These are phyloP conservation scores for Agastache rugosa DNA, from an alignment of 257 asterid species.

Conservation along the genomic window DNA sequence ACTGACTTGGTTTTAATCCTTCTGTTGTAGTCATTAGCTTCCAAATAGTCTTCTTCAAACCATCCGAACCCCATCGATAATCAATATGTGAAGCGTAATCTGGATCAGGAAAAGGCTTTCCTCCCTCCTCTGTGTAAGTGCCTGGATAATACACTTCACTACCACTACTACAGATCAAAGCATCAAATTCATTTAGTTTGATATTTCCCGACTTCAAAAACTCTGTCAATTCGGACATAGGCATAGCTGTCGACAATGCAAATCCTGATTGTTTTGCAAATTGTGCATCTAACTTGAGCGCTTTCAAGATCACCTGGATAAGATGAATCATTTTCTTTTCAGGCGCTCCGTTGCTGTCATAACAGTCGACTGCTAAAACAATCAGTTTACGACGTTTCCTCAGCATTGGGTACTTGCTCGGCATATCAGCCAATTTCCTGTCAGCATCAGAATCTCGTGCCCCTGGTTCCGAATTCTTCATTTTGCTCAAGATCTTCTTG, in stretches of 20 bases:
- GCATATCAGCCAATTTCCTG: constrained; percentile 43
- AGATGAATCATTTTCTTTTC: constrained; percentile 60
- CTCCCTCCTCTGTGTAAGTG: constrained; percentile 53
- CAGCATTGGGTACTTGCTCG: constrained; percentile 72
- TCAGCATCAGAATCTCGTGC: constrained; percentile 45
- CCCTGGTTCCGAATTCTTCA: constrained; percentile 57
- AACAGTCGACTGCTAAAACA: constrained; percentile 81
- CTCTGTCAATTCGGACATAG: constrained; percentile 55
- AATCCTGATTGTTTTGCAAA: constrained; percentile 61
- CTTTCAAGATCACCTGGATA: constrained; percentile 61
- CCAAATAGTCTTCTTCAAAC: constrained; percentile 79
- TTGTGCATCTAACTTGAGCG: constrained; percentile 60
- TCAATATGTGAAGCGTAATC: constrained; percentile 81
- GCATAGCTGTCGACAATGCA: constrained; percentile 81
- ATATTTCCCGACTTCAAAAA: constrained; percentile 60
- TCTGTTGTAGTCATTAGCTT: constrained; percentile 67
- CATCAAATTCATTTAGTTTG: constrained; percentile 70
- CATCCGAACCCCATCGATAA: constrained; percentile 89
- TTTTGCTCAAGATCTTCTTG: constrained; percentile 66
- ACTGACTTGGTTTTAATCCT: constrained; percentile 41
- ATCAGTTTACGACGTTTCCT: constrained; percentile 66
- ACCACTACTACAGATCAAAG: constrained; percentile 82
- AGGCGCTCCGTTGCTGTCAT: constrained; percentile 63
- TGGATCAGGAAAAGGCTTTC: constrained; percentile 61
- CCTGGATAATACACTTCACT: constrained; percentile 83